Percentiles rank a stretch among this genome's conserved stretches.
phyloP scores from a whole-genome alignment of 305 asterid genomes.

The Lippia alba region DNA sequence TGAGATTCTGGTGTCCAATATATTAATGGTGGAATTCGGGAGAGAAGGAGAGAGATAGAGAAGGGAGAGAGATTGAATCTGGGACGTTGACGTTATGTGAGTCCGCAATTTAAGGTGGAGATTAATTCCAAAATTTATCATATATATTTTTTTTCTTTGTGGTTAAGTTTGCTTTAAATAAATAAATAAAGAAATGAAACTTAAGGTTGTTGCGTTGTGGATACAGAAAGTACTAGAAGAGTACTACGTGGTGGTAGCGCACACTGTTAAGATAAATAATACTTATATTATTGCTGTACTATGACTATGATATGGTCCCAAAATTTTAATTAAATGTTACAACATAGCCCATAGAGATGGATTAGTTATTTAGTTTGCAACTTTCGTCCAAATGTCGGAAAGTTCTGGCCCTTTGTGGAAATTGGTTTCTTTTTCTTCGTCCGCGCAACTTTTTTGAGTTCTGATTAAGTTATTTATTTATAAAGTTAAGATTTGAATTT shows the following conservation, averaged over 20 bases:
- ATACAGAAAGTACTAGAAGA: slow-evolving; percentile 39
- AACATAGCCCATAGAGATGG: too few species aligned
- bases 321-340: not conserved
- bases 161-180: too few species aligned
- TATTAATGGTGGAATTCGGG: not conserved
- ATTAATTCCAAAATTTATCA: slow-evolving; percentile 28
- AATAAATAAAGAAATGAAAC: too few species aligned
- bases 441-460: too few species aligned
- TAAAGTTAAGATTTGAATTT: too few species aligned
- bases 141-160: slow-evolving; percentile 24
- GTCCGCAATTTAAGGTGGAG: slow-evolving; percentile 31
- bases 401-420: too few species aligned
- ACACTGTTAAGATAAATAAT: not conserved
- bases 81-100: slow-evolving; percentile 27
- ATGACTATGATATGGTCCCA: not conserved
- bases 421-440: too few species aligned
- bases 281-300: too few species aligned
- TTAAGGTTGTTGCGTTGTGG: not conserved
- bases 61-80: slow-evolving; percentile 32
- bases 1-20: slow-evolving; percentile 20
- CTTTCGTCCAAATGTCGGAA: too few species aligned
- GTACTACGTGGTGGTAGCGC: slow-evolving; percentile 26
- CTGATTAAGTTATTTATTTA: too few species aligned
- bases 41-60: not conserved
- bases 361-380: too few species aligned